Evolutionary conservation across 805 yeast genomes (phyloP).

Genomic region (Nakazawaea wickerhamii): DNA sequence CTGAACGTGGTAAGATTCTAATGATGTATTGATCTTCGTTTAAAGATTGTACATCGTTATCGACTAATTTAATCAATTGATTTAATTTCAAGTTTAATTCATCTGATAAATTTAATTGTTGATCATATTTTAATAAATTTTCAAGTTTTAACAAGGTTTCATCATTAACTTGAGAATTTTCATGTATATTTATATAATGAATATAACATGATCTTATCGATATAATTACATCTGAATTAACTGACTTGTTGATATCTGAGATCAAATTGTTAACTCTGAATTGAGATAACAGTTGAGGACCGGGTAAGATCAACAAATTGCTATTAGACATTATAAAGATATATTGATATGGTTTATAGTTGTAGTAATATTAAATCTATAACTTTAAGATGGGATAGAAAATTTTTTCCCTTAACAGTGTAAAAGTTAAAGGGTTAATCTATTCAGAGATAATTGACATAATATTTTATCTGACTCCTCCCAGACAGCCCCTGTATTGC

Average conservation of each 20-base stretch:
- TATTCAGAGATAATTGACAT: too few relatives aligned
- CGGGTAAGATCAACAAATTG: slow-evolving; percentile 55
- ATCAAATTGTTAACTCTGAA: slow-evolving; percentile 76
- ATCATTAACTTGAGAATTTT: slow-evolving; percentile 26
- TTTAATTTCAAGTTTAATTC: slow-evolving; percentile 18
- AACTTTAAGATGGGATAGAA: too few relatives aligned
- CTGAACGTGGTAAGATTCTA: slow-evolving; percentile 84
- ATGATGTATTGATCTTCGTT: slow-evolving; percentile 50
- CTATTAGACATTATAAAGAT: neutral
- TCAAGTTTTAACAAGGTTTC: slow-evolving; percentile 45
- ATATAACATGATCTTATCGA: slow-evolving; percentile 70
- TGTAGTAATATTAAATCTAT: too few relatives aligned
- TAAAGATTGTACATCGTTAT: slow-evolving; percentile 22
- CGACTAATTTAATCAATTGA: slow-evolving; percentile 24
- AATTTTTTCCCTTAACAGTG: too few relatives aligned
- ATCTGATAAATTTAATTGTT: slow-evolving; percentile 51
- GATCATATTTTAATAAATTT: slow-evolving; percentile 69
- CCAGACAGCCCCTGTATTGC: too few relatives aligned
- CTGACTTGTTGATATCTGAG: slow-evolving; percentile 66
- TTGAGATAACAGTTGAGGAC: slow-evolving; percentile 84
- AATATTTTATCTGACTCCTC: too few relatives aligned
- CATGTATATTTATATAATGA: slow-evolving; percentile 71
- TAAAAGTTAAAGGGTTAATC: too few relatives aligned
- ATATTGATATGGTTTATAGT: too few relatives aligned
- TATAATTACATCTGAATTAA: slow-evolving; percentile 60